These are phyloP conservation scores for Phoma sp. DNA, from an alignment of 2,329 filamentous ascomycete genomes.

Conservation along the genomic window DNA sequence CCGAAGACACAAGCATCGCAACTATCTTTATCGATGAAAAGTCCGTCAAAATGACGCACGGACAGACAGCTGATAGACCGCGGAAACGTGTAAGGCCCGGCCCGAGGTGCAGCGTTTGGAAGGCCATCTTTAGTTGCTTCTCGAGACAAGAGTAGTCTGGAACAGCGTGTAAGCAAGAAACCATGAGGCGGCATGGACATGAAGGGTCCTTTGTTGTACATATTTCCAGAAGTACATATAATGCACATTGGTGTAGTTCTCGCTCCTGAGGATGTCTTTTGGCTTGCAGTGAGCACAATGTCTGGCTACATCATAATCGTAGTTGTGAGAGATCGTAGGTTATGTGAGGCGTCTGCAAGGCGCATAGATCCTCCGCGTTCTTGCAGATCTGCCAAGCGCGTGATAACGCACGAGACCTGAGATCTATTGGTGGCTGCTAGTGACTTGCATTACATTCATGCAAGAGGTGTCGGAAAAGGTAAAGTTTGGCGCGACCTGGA, in stretches of 20 bases:
- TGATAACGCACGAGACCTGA: background rate
- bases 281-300: background rate
- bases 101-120: constrained; percentile 6
- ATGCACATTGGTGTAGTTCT: background rate
- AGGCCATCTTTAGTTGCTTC: constrained; percentile 3
- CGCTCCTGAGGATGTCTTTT: background rate
- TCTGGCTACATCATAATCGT: background rate
- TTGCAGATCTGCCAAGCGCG: background rate
- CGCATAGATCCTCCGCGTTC: constrained; percentile 14
- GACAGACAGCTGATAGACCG: background rate
- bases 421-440: background rate
- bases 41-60: background rate
- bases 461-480: background rate
- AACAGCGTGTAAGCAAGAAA: background rate
- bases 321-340: background rate
- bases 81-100: constrained; percentile 1
- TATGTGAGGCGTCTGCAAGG: constrained; percentile 15
- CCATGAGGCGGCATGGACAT: background rate
- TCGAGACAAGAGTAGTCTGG: constrained; percentile 3
- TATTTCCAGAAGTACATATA: constrained; percentile 2
- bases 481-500: background rate
- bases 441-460: background rate
- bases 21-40: constrained; percentile 4
- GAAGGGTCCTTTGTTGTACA: background rate
- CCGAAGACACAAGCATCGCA: constrained; percentile 2